Evolutionary conservation across 345 rosid species (phyloP), one percentile per base, ranked within the genome.

Genomic region (Psidium friedrichsthalianum): DNA sequence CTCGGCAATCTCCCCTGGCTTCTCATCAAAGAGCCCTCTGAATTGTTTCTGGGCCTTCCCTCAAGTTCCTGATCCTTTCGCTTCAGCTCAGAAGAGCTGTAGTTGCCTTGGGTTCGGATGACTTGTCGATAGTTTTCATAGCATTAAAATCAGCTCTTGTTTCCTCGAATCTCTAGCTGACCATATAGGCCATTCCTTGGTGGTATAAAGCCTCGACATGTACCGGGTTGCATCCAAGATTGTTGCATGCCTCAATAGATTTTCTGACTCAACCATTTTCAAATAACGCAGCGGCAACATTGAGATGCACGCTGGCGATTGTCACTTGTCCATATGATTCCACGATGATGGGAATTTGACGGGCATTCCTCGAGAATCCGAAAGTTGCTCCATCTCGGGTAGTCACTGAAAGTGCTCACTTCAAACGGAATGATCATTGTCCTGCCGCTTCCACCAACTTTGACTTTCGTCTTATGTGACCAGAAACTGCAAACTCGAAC

Each of bases 171-270:
- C 98, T 86, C 95, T 99, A 54, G 90, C 91, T 32, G 91, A 92
- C n/a, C 94, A 97, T 88, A 88, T 91, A 89, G 85, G 99, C 99
- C 99, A 94, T 96, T 91, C 99, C 99, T 9, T 99, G 98, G 57
- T 96, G 98, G 87, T 93, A 96, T 15, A 97, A 88, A 87, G 95
- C 98, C 90, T 97, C 96, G 64, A 84, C 95, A 83, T 96, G 95
- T 1, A 88, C 94, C 29, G 99, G 98, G 84, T 93, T 86, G 95
- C 96, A 84, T 97, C 99, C 90, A 95, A 80, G 40, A 97, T 98
- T 5, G n/a, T n/a, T n/a, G n/a, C n/a, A n/a, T n/a, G n/a, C n/a
- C n/a, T n/a, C n/a, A n/a, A n/a, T n/a, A n/a, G n/a, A n/a, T n/a
- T n/a, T n/a, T n/a, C n/a, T n/a, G n/a, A n/a, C n/a, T n/a, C n/a